Evolutionary conservation across 140 eudicot species (phyloP).

Genomic region (Stevia rebaudiana): DNA sequence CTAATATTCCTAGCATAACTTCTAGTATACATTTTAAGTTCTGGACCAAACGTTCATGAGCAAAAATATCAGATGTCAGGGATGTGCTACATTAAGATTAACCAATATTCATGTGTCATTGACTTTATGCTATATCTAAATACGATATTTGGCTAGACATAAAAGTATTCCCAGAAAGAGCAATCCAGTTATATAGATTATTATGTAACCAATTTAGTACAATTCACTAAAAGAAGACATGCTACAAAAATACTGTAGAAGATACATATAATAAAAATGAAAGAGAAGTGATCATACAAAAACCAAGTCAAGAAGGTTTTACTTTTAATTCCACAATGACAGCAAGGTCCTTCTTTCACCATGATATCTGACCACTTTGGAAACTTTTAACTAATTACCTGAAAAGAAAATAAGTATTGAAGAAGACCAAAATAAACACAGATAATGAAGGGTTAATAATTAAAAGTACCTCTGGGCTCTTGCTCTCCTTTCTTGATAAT

Average conservation of each 20-base stretch:
- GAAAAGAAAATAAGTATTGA: neutral
- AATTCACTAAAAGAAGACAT: constrained; percentile 3
- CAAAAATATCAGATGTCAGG: neutral
- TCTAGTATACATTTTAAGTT: neutral
- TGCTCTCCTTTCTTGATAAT: constrained; percentile 13
- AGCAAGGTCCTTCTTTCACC: constrained; percentile 40
- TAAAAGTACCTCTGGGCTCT: neutral
- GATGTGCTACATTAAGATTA: neutral
- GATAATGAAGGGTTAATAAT: neutral
- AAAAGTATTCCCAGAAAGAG: constrained; percentile 10
- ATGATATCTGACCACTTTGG: constrained; percentile 12
- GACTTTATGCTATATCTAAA: neutral
- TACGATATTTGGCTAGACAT: neutral
- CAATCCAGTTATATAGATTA: constrained; percentile 5
- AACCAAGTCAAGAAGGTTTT: constrained; percentile 11
- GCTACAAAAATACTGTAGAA: neutral
- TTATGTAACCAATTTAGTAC: constrained; percentile 1
- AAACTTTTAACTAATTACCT: constrained; percentile 4
- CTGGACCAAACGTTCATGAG: neutral
- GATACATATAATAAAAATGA: constrained; percentile 1
- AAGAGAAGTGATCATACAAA: constrained; percentile 5
- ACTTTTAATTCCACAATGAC: constrained; percentile 35
- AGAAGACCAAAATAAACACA: constrained; percentile 4
- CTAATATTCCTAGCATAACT: neutral
- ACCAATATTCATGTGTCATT: constrained; percentile 4